Base-by-base conservation (phyloP, 768 basidiomycete species). In the Suillus americanus region DNA sequence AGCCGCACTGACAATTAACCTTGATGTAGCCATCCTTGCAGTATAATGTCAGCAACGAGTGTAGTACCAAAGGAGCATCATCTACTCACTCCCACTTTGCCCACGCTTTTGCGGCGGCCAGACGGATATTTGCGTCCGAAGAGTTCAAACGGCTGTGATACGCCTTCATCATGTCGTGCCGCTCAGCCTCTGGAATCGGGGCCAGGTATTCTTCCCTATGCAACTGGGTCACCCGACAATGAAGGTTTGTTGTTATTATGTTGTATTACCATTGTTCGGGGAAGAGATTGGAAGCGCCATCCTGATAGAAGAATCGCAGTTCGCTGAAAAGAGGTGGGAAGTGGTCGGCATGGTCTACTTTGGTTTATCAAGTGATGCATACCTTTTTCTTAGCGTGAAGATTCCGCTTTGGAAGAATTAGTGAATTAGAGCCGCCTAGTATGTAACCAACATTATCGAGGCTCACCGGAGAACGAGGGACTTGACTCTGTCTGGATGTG, bases 251-350 rank as follows among this genome's bases (percentile, higher is more conserved):
- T 28, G 25, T 40, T 18, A 43, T n/a, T 33, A 20, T 57, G 16
- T 55, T 54, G 20, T 45, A 65, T 78, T 69, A 92, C 93, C 93
- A 97, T 68, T 93, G 92, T 77, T 94, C 91, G 0, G 94, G 92
- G 81, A 94, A 95, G 37, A 94, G 75, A 73, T 90, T 88, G 5
- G 89, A 89, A 13, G 92, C 79, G 16, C 94, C 94, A 3, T 91
- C 85, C 79, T 95, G 94, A 76, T 96, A 97, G 81, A 97, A 97
- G 81, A 95, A 98, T 23, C 85, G 83, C 46, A 97, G 84, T 77
- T 98, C 95, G 69, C 88, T 81, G 40, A 23, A 23, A 40, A 40
- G 37, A 16, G 25, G 18, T 25, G 3, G 23, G 25, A 20, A 37
- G 37, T n/a, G 13, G 35, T 57, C 8, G 25, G 23, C 4, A 38